These are phyloP conservation scores for Barnettozyma populi DNA, from an alignment of 805 yeast species.

Conservation along the genomic window DNA sequence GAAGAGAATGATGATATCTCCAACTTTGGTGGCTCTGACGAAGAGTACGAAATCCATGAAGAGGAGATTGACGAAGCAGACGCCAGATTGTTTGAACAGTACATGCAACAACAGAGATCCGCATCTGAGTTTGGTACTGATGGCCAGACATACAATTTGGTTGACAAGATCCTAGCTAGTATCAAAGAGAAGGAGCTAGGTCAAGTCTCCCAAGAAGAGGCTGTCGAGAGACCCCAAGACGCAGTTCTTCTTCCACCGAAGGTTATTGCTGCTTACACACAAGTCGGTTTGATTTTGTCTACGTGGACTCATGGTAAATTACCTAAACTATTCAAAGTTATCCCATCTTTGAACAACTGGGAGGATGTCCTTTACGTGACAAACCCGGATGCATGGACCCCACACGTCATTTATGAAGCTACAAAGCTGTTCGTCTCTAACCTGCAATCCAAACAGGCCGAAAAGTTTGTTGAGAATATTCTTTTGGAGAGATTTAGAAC, in stretches of 20 bases:
- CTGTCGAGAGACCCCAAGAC: conserved; percentile 43
- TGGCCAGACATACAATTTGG: conserved; percentile 59
- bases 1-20: conserved; percentile 39
- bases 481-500: conserved; percentile 67
- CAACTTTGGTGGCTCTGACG: conserved; percentile 45
- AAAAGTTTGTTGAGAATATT: conserved; percentile 66
- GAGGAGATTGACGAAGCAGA: conserved; percentile 75
- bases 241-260: conserved; percentile 91
- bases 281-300: conserved; percentile 80
- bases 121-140: conserved; percentile 29
- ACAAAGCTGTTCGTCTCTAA: conserved; percentile 91
- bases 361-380: conserved; percentile 91
- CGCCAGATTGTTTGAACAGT: conserved; percentile 76
- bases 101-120: conserved; percentile 42
- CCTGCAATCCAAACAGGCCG: conserved; percentile 82
- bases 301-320: conserved; percentile 93
- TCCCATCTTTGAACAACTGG: conserved; percentile 93
- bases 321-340: conserved; percentile 93
- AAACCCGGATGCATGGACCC: conserved; percentile 90
- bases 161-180: conserved; percentile 91
- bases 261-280: conserved; percentile 90
- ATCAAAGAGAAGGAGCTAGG: conserved; percentile 65
- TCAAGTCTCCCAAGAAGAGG: conserved; percentile 26
- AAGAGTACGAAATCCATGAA: conserved; percentile 53
- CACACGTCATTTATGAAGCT: conserved; percentile 92